Base-by-base conservation (phyloP, 2,329 filamentous ascomycete genomes). In the Fusarium pilosicola region DNA sequence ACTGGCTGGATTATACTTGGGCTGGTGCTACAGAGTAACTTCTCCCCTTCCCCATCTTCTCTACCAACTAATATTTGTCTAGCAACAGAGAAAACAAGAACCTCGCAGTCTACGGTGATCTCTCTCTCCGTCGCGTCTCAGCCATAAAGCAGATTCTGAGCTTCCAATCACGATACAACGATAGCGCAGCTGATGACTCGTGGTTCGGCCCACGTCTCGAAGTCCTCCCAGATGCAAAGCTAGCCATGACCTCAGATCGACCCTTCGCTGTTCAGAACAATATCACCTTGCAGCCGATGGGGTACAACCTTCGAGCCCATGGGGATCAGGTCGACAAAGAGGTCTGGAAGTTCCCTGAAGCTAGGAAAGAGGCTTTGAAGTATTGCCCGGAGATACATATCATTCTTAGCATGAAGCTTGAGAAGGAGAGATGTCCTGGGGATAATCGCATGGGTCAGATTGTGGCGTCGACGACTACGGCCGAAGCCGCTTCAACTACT, bases 41-140 rank as follows among this genome's bases (percentile, higher is more conserved):
- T 14, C 6, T 3, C 11, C 20, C 5, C 5, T 24, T 8, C 5
- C 7, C 3, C 2, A 10, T 13, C 1, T 1, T 9, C 10, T 18
- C 3, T 3, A 18, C 1, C 11, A 13, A 32, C 28, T 49, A 24
- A 51, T 30, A 7, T 3, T 2, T 5, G 2, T 51, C 22, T 12
- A 51, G 28, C 3, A 51, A 36, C 8, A 51, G n/a, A 34, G 22
- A 51, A 18, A 51, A 24, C 3, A 18, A 51, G 12, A 11, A 12
- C 10, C 30, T 51, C 1, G 48, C 48, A 5, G 30, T 51, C 22
- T 51, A 51, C 8, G 48, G 48, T 2, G 48, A 24, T 5, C 48
- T 51, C 4, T 51, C 48, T 7, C n/a, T 51, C n/a, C 48, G 48
- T 11, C 48, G 30, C 6, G 17, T 34, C 17, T 51, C 48, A 32